These are phyloP conservation scores for Tillandsia leiboldiana DNA, from an alignment of 176 grass and related monocot species.

Conservation along the genomic window DNA sequence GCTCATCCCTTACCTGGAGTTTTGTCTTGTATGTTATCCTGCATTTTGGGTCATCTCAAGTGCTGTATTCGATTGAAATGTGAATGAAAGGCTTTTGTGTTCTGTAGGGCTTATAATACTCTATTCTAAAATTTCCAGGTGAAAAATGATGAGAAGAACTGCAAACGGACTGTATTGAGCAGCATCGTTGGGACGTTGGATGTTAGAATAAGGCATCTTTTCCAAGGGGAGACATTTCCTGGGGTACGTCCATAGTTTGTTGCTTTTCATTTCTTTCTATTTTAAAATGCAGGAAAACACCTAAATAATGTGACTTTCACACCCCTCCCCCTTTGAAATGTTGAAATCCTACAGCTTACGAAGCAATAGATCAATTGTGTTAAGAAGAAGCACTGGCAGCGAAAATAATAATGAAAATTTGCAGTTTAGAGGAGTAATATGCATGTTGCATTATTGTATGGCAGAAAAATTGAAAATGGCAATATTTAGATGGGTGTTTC, in stretches of 20 bases:
- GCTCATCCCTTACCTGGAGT: neutral
- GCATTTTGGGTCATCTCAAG: neutral
- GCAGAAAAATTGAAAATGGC: no score
- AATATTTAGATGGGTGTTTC: neutral
- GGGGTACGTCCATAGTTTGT: conserved; percentile 18
- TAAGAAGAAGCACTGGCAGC: no score
- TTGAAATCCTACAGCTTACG: no score
- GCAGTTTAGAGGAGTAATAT: conserved; percentile 1
- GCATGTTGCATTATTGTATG: neutral
- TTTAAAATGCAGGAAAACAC: neutral
- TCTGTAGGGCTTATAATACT: neutral
- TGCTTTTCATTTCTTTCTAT: neutral
- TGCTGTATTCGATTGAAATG: neutral
- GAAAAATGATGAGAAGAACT: conserved; percentile 41
- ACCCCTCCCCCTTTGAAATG: no score
- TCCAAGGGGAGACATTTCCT: conserved; percentile 59
- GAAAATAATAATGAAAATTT: no score
- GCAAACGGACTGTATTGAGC: conserved; percentile 48
- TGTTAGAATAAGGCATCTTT: conserved; percentile 53
- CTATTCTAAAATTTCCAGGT: conserved; percentile 40
- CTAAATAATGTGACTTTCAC: neutral
- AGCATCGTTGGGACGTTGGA: conserved; percentile 68
- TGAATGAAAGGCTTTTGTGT: neutral
- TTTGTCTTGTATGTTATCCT: neutral
- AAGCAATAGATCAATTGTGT: neutral